phyloP scores from a whole-genome alignment of 768 basidiomycete genomes.

The Hygrocybe coccinea region DNA sequence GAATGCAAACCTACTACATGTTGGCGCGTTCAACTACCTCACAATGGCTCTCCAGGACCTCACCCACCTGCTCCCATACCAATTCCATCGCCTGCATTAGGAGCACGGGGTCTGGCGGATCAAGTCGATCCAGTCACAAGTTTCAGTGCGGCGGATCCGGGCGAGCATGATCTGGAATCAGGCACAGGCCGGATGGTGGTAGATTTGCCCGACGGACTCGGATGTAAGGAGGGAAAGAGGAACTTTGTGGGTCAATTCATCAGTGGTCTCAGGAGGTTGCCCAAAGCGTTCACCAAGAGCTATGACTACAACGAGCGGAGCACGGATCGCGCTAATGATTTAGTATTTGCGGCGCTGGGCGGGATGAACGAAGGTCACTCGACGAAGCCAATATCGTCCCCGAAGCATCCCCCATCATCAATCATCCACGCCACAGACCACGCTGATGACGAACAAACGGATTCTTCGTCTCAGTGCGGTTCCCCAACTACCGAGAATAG shows the following conservation, averaged over 20 bases:
- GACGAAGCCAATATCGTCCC: no score
- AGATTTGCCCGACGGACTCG: background rate
- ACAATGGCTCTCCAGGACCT: background rate
- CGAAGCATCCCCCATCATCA: no score
- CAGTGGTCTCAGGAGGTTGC: background rate
- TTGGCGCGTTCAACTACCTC: background rate
- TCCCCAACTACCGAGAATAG: no score
- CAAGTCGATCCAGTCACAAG: background rate
- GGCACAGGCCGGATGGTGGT: background rate
- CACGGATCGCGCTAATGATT: background rate
- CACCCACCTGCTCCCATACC: conserved; percentile 1
- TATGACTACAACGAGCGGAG: background rate
- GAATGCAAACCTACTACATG: background rate
- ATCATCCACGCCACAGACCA: no score
- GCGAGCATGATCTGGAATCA: background rate
- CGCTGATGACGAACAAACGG: no score
- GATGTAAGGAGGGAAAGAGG: background rate
- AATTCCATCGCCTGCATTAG: background rate
- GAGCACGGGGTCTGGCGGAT: background rate
- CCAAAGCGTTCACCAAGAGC: conserved; percentile 2
- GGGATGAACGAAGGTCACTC: no score
- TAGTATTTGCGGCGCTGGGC: no score
- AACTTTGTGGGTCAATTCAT: background rate
- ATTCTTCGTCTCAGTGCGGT: no score
- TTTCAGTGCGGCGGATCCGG: background rate